These are phyloP conservation scores for Populus alba DNA, from an alignment of 345 rosid genomes.

Conservation along the genomic window DNA sequence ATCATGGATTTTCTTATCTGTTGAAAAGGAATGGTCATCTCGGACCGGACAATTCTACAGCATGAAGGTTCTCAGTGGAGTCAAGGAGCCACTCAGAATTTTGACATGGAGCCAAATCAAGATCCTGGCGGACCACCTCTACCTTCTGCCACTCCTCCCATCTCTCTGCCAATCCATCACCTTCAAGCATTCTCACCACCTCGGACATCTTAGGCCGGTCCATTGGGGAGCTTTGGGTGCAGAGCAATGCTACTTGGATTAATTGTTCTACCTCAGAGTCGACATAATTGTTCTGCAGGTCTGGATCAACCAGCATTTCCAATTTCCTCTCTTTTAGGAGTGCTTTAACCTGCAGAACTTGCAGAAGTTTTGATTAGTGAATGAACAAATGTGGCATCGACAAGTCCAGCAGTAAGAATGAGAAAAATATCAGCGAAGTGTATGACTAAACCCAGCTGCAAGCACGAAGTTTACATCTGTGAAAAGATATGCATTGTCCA, in stretches of 20 bases:
- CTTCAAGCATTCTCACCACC: conserved; percentile 35
- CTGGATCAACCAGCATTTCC: conserved; percentile 35
- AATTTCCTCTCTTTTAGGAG: conserved; percentile 29
- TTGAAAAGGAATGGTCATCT: conserved; percentile 12
- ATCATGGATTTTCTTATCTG: conserved; percentile 1
- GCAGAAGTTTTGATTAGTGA: not conserved
- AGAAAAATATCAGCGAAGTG: not conserved
- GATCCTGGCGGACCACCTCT: conserved; percentile 24
- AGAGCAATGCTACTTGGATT: conserved; percentile 29
- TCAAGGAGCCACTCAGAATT: conserved; percentile 29
- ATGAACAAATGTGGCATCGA: not conserved
- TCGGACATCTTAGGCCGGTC: conserved; percentile 36
- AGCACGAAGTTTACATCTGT: not conserved
- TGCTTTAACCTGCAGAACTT: conserved; percentile 20
- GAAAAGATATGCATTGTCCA: not conserved
- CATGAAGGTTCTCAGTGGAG: conserved; percentile 33
- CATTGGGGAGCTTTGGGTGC: conserved; percentile 31
- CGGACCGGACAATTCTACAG: conserved; percentile 32
- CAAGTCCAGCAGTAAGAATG: not conserved
- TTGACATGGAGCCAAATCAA: conserved; percentile 16
- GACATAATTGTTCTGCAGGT: conserved; percentile 23
- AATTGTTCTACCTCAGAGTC: conserved; percentile 31
- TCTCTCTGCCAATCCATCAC: conserved; percentile 30
- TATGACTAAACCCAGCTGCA: not conserved
- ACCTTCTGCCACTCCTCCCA: conserved; percentile 38